Evolutionary conservation across 2,329 filamentous ascomycete genomes (phyloP), one percentile per base, ranked within the genome.

Genomic region (Mycosphaerella sp.): DNA sequence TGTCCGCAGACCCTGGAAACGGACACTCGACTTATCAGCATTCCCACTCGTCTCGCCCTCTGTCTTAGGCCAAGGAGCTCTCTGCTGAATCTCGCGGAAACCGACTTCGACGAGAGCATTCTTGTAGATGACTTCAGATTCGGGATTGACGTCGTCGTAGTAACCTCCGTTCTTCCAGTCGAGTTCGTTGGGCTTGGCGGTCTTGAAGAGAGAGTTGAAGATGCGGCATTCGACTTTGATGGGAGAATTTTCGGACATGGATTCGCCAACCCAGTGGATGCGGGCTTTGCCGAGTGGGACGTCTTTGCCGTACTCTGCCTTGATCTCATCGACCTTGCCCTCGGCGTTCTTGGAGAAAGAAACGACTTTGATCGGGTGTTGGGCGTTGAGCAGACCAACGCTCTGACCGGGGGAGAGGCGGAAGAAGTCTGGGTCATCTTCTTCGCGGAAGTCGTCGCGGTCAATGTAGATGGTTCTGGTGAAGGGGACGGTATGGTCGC

Each of bases 1-100:
- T 40, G 91, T 86, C 21, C 91, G 79, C 77, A 95, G 83, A 2
- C 83, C 91, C 75, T 97, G 91, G 78, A 97, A 97, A 42, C 91
- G 78, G 6, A 96, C 85, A 49, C 88, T 87, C 18, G 81, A 80
- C 1, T 84, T 85, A 9, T 66, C 67, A 14, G 55, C 63, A 59
- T 77, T 79, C 9, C 77, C 79, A 51, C 78, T 73, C 59, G 81
- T 77, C 54, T 89, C 87, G 9, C 86, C 86, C 5, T 81, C 85
- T 40, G 84, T 81, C 68, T 86, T 84, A 1, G 89, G 88, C 89
- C 89, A 94, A 5, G 88, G 89, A 3, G 87, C 88, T 25, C 83
- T 74, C 39, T 73, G 71, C 59, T 75, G 79, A 27, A 97, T 80
- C 64, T 95, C 87, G 40, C 87, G 80, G 61, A 96, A 86, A 1